These are phyloP conservation scores for Botrytis fragariae DNA, from an alignment of 2,329 filamentous ascomycete genomes.

Conservation along the genomic window DNA sequence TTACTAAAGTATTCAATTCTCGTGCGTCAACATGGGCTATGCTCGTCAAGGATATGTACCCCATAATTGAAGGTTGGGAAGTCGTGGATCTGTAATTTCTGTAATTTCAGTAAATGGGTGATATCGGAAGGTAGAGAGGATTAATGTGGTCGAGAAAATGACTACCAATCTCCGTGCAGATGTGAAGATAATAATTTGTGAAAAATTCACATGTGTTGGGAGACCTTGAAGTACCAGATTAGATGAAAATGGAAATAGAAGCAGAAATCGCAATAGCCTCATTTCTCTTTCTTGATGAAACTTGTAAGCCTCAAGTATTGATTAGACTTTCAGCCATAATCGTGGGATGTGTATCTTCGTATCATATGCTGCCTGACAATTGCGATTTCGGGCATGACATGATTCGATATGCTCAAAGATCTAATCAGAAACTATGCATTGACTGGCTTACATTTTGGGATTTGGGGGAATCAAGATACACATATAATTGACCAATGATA, in stretches of 20 bases:
- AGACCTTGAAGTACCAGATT: background rate
- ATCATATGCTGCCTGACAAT: background rate
- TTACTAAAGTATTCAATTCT: conserved; percentile 1
- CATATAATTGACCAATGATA: conserved; percentile 5
- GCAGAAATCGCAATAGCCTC: background rate
- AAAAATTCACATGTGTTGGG: background rate
- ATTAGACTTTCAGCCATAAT: background rate
- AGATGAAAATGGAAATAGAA: background rate
- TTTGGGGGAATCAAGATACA: background rate
- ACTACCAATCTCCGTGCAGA: background rate
- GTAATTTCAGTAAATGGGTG: background rate
- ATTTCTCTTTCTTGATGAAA: background rate
- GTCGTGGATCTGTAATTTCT: background rate
- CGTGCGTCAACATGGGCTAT: background rate
- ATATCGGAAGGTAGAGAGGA: conserved; percentile 6
- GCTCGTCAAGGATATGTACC: conserved; percentile 4
- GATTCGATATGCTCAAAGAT: background rate
- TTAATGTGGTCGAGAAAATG: background rate
- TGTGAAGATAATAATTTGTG: background rate
- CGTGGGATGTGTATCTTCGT: conserved; percentile 2
- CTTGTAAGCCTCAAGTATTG: background rate
- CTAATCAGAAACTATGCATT: background rate
- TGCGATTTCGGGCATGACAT: background rate
- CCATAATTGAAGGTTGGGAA: conserved; percentile 1
- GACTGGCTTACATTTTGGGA: background rate